Conservation (phyloP, 2,329 filamentous ascomycete species). For the Ophiostoma sp. region DNA sequence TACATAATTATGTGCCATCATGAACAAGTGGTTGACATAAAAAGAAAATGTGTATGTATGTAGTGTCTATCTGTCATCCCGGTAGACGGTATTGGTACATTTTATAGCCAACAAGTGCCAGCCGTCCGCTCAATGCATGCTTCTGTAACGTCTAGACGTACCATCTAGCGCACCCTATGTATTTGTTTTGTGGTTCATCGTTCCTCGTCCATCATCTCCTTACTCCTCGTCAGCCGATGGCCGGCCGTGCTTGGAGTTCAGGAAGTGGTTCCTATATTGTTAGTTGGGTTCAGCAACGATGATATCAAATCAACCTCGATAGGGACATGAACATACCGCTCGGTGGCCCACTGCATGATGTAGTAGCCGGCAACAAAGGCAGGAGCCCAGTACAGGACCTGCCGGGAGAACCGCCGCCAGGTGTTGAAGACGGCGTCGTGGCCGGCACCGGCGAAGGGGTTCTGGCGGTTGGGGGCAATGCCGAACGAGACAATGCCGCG, state of each 20-base stretch:
- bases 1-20: neutral
- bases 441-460: conserved; percentile 74
- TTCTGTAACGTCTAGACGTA: neutral
- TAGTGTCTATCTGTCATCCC: conserved; percentile 22
- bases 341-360: conserved; percentile 84
- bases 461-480: conserved; percentile 84
- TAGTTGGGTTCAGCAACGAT: neutral
- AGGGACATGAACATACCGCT: conserved; percentile 65
- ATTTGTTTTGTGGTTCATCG: conserved; percentile 1
- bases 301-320: neutral
- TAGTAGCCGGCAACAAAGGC: conserved; percentile 78
- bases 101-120: conserved; percentile 23
- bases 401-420: conserved; percentile 79
- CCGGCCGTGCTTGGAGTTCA: conserved; percentile 76
- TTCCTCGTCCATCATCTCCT: neutral
- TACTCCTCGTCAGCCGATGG: conserved; percentile 41
- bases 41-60: conserved; percentile 20
- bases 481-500: conserved; percentile 70
- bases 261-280: conserved; percentile 68
- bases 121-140: conserved; percentile 9
- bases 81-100: conserved; percentile 28
- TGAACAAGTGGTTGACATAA: neutral
- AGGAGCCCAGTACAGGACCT: conserved; percentile 87
- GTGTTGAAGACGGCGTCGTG: conserved; percentile 93
- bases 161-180: neutral